Evolutionary conservation across 495 filamentous ascomycete genomes (phyloP).

Genomic region (Penicillium roqueforti): DNA sequence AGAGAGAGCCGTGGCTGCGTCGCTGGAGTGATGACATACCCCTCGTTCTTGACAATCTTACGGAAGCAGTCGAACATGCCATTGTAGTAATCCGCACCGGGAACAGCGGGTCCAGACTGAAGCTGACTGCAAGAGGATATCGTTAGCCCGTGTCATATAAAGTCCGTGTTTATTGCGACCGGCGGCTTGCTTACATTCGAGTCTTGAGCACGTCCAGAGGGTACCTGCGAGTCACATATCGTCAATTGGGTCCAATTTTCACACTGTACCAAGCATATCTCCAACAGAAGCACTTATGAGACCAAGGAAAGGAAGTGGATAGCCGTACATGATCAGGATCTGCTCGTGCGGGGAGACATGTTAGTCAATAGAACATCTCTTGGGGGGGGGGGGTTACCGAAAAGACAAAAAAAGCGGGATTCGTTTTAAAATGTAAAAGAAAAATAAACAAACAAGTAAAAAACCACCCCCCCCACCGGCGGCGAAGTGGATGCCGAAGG

Average conservation of each 20-base stretch:
- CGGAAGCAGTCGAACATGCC: constrained; percentile 97
- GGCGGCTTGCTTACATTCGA: constrained; percentile 65
- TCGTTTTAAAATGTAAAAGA: too few relatives aligned
- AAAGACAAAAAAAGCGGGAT: too few relatives aligned
- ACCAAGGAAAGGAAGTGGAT: constrained; percentile 3
- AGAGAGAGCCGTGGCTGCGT: background rate
- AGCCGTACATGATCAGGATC: constrained; percentile 82
- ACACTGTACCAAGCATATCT: background rate
- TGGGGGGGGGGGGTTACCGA: too few relatives aligned
- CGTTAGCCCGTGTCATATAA: constrained; percentile 12
- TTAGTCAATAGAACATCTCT: constrained; percentile 17
- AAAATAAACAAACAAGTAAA: too few relatives aligned
- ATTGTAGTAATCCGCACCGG: constrained; percentile 78
- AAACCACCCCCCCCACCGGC: too few relatives aligned
- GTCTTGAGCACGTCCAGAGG: constrained; percentile 98
- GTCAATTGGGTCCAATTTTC: constrained; percentile 11
- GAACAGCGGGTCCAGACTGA: constrained; percentile 60
- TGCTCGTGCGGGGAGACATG: constrained; percentile 39
- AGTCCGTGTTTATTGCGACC: constrained; percentile 15
- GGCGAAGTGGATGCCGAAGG: too few relatives aligned
- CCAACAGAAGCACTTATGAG: background rate
- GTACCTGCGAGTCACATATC: constrained; percentile 61
- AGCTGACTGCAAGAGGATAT: constrained; percentile 59
- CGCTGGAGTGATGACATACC: constrained; percentile 49
- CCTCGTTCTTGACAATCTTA: constrained; percentile 93